A percentile compares a stretch with the other conserved stretches of the same genome.
Evolutionary conservation across 208 protist genomes (phyloP).

Genomic region (Wallacemonas sp.): DNA sequence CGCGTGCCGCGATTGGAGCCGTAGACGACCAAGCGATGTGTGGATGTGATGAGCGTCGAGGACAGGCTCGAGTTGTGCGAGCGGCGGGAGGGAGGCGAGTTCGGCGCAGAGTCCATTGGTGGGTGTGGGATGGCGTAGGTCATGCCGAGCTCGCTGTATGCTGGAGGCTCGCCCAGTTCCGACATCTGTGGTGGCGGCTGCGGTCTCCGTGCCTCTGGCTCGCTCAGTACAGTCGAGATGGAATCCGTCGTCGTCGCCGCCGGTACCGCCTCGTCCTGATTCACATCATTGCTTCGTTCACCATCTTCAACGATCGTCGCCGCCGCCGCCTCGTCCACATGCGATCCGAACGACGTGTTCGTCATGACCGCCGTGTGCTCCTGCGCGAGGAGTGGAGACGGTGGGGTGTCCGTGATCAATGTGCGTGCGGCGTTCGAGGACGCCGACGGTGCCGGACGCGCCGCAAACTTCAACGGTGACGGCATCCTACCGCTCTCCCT

Average conservation of each 20-base stretch:
- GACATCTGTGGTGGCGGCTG: no score
- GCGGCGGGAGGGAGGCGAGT: not conserved
- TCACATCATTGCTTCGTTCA: no score
- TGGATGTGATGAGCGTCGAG: not conserved
- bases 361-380: slow-evolving; percentile 4
- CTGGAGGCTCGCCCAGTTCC: no score
- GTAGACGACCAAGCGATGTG: not conserved
- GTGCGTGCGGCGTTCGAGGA: not conserved
- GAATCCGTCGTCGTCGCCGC: no score
- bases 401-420: slow-evolving; percentile 4
- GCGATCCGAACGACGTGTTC: not conserved
- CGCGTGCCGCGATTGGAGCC: not conserved
- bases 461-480: not conserved
- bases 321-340: no score
- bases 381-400: not conserved
- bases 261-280: no score
- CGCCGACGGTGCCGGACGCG: not conserved
- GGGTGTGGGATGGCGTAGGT: no score
- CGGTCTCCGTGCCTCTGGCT: no score
- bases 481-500: not conserved
- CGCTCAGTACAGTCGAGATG: no score
- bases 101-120: not conserved
- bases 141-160: no score
- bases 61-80: not conserved
- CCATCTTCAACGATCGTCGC: no score